Conservation (phyloP, 129 eudicot species). For the Lactuca sativa region DNA sequence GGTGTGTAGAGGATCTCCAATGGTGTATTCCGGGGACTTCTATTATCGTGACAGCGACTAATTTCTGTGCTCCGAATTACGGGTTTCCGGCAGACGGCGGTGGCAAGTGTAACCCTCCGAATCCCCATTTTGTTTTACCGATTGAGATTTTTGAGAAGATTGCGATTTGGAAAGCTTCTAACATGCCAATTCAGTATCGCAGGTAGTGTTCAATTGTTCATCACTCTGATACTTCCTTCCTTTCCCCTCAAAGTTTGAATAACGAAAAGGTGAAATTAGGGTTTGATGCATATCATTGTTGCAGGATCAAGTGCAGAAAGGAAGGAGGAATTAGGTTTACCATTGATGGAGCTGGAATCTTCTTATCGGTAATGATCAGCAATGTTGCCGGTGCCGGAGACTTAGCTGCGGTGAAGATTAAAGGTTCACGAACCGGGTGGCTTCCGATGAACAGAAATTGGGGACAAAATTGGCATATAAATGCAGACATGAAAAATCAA, state of each 20-base stretch:
- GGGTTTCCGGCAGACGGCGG: conserved; percentile 79
- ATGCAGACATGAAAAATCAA: conserved; percentile 74
- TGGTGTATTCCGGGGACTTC: conserved; percentile 97
- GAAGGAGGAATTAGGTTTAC: conserved; percentile 88
- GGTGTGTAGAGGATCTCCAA: conserved; percentile 82
- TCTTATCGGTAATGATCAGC: conserved; percentile 76
- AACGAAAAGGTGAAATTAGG: not conserved
- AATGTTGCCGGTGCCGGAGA: conserved; percentile 94
- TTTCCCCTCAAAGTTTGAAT: not conserved
- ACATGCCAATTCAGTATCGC: conserved; percentile 90
- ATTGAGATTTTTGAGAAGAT: conserved; percentile 94
- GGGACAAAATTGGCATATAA: conserved; percentile 96
- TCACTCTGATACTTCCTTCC: not conserved
- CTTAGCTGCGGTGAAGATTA: conserved; percentile 67
- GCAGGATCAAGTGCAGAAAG: conserved; percentile 88
- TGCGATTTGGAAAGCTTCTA: conserved; percentile 94
- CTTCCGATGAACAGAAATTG: conserved; percentile 93
- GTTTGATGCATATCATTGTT: not conserved
- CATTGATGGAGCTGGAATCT: conserved; percentile 66
- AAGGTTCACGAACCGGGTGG: conserved; percentile 96
- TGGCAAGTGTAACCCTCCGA: conserved; percentile 84
- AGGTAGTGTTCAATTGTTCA: conserved; percentile 40
- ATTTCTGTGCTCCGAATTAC: conserved; percentile 88
- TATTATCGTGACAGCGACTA: conserved; percentile 88
- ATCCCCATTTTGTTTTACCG: conserved; percentile 85